Evolutionary conservation across 176 grass and related monocot species (phyloP).

Genomic region (Ananas comosus): DNA sequence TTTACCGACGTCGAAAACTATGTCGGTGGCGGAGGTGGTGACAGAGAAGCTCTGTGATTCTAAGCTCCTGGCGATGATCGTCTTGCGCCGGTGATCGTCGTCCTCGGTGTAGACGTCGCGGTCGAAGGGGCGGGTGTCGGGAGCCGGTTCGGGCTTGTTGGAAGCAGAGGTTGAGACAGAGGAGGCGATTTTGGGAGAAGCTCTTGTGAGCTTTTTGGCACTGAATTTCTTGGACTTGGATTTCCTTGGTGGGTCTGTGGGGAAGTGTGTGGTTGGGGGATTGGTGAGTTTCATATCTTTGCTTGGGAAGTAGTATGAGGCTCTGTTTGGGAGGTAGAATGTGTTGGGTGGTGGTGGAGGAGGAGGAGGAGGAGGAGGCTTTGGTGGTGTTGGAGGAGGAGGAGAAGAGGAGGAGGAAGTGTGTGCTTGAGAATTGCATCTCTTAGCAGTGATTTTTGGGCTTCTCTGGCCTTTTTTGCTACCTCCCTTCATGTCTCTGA

Average conservation of each 20-base stretch:
- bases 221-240: constrained; percentile 16
- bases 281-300: constrained; percentile 19
- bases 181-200: not conserved
- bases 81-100: not conserved
- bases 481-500: constrained; percentile 38
- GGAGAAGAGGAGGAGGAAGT: not conserved
- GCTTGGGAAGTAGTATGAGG: constrained; percentile 59
- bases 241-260: constrained; percentile 27
- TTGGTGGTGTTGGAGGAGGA: no score
- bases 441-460: not conserved
- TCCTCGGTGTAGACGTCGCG: constrained; percentile 1
- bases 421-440: constrained; percentile 2
- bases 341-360: not conserved
- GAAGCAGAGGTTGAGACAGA: not conserved
- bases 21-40: constrained; percentile 7
- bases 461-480: constrained; percentile 7
- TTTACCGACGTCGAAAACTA: constrained; percentile 31
- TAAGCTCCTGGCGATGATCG: not conserved
- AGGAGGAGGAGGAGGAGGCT: constrained; percentile 3
- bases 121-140: not conserved
- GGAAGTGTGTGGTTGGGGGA: constrained; percentile 38
- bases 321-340: constrained; percentile 46
- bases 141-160: not conserved
- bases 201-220: constrained; percentile 7
- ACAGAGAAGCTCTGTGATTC: no score